A percentile compares a stretch with the other conserved stretches of the same genome.
Evolutionary conservation across 2,329 filamentous ascomycete genomes (phyloP).

Genomic region (Blastomyces parvus): DNA sequence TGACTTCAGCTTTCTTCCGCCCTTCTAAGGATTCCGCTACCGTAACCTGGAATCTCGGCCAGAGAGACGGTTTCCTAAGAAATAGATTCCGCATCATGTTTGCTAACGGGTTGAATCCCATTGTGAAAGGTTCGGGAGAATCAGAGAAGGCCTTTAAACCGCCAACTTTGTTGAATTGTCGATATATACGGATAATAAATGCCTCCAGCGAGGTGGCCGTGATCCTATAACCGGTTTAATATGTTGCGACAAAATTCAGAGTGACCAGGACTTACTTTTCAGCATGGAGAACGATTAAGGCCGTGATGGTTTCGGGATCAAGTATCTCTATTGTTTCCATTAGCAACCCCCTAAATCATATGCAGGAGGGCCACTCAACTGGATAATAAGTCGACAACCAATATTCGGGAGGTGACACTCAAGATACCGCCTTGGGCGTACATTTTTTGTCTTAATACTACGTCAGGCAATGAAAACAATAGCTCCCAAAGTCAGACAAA

Average conservation of each 20-base stretch:
- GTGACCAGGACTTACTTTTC: slow-evolving; percentile 46
- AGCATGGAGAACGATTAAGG: slow-evolving; percentile 77
- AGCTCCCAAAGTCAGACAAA: not conserved
- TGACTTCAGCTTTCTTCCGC: slow-evolving; percentile 87
- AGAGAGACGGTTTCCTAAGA: slow-evolving; percentile 75
- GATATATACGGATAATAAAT: slow-evolving; percentile 87
- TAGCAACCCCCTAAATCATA: slow-evolving; percentile 11
- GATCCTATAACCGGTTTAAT: slow-evolving; percentile 42
- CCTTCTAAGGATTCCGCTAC: slow-evolving; percentile 86
- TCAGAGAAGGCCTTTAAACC: slow-evolving; percentile 97
- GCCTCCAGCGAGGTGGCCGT: slow-evolving; percentile 83
- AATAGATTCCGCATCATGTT: slow-evolving; percentile 92
- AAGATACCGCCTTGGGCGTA: slow-evolving; percentile 84
- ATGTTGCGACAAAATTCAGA: not conserved
- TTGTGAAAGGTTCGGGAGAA: slow-evolving; percentile 79
- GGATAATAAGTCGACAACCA: slow-evolving; percentile 90
- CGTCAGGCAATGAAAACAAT: slow-evolving; percentile 17
- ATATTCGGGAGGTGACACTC: slow-evolving; percentile 88
- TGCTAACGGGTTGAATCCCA: slow-evolving; percentile 76
- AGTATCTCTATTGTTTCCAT: slow-evolving; percentile 45
- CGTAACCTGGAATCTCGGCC: slow-evolving; percentile 85
- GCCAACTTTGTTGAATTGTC: slow-evolving; percentile 86
- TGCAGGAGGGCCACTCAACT: slow-evolving; percentile 26
- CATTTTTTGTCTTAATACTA: slow-evolving; percentile 63
- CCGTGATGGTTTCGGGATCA: slow-evolving; percentile 74